Evolutionary conservation across 2,329 filamentous ascomycete species (phyloP), one percentile per base, ranked within the genome.

Genomic region (Penicillium digitatum): DNA sequence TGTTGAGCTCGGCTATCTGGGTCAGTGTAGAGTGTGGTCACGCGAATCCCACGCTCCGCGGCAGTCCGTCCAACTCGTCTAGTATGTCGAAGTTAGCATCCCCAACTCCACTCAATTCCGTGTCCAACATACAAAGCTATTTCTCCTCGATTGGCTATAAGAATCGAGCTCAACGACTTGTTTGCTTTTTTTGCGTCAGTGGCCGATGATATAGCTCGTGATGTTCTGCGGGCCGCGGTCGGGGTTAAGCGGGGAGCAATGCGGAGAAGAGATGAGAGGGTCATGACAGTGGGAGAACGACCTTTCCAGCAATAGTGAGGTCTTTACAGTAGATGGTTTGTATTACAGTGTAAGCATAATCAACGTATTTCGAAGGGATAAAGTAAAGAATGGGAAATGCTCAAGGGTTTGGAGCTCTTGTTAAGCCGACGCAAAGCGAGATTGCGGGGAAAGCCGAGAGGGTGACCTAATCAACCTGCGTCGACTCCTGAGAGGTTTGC

Each of bases 71-170:
- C 88, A 63, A 99, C 94, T 63, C 94, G 89, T 59, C 80, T 82
- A 50, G 38, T 9, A 52, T 29, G 26, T 14, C 27, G 10, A 29
- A 52, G 44, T 59, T 42, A 64, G 55, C 18, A 48, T 39, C 39
- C 60, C 27, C 9, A 53, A 27, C 16, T 22, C 6, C 3, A 55
- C 35, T 40, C 6, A 18, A 37, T 14, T 1, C 11, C 27, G 12
- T 6, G 32, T 39, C 3, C 2, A 14, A 66, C 77, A 61, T 71
- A 82, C 71, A 99, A 81, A 47, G 94, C 94, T 66, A 99, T 99
- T 76, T 99, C 94, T 66, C 94, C 94, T 65, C 94, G 87, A 72
- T 99, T 99, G 51, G 94, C 94, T 70, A 99, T 97, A 24, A 99
- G 82, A 39, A 97, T 88, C 9, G 91, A 95, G 52, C 85, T 86